A percentile compares a stretch with the other conserved stretches of the same genome.
Conservation (phyloP, 1,284 basidiomycete species). For the Takashimella koratensis region DNA sequence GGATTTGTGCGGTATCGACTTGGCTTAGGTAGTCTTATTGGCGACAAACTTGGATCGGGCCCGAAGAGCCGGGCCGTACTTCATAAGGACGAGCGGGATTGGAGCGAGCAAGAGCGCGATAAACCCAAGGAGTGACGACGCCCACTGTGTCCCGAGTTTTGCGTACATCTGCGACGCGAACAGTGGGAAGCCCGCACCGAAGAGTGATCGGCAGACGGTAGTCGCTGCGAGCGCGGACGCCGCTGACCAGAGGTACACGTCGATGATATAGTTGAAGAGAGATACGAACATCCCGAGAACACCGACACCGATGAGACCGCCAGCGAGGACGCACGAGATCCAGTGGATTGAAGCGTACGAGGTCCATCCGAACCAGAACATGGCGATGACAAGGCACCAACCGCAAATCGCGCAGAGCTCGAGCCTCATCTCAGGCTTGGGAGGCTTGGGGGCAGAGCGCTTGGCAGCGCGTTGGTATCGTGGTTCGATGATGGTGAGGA, state of each 20-base stretch:
- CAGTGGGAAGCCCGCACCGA: conserved; percentile 52
- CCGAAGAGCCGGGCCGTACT: conserved; percentile 51
- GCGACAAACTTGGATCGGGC: conserved; percentile 49
- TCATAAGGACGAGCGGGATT: conserved; percentile 49
- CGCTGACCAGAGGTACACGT: conserved; percentile 54
- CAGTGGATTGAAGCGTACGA: conserved; percentile 48
- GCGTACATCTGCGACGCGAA: conserved; percentile 55
- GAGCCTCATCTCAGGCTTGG: conserved; percentile 37
- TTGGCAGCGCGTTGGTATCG: conserved; percentile 30
- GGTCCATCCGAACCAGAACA: conserved; percentile 53
- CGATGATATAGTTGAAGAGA: conserved; percentile 53
- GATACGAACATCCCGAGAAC: conserved; percentile 58
- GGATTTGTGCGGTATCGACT: no score
- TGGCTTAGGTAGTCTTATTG: conserved; percentile 13
- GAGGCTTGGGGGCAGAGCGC: conserved; percentile 21
- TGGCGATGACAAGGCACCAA: conserved; percentile 45
- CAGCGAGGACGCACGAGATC: conserved; percentile 51
- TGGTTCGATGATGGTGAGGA: conserved; percentile 25
- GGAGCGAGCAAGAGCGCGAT: conserved; percentile 45
- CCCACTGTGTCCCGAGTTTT: conserved; percentile 48
- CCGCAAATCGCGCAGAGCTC: conserved; percentile 47
- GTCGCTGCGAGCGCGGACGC: conserved; percentile 53
- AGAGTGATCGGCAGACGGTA: conserved; percentile 52
- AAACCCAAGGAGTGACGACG: conserved; percentile 43
- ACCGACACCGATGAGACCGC: conserved; percentile 46